Evolutionary conservation across 169 alveolate species (phyloP).

Genomic region (Cryptosporidium ryanae): DNA sequence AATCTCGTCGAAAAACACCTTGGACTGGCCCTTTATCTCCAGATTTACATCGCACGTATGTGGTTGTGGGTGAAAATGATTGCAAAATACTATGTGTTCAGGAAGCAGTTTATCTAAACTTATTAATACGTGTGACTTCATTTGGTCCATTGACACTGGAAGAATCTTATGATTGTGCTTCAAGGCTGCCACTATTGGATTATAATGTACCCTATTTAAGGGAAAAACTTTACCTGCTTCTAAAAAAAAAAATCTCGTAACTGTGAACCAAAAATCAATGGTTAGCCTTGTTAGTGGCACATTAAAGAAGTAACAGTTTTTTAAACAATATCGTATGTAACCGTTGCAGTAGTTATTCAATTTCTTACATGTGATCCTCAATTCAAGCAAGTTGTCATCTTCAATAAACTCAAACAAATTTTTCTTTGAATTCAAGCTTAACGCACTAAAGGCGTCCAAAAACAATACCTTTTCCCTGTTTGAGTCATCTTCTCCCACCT

Average conservation of each 20-base stretch:
- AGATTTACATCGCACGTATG: slow-evolving; percentile 57
- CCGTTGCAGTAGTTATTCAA: slow-evolving; percentile 51
- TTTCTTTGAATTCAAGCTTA: slow-evolving; percentile 30
- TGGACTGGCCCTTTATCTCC: slow-evolving; percentile 71
- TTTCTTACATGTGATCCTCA: slow-evolving; percentile 39
- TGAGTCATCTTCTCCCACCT: not conserved
- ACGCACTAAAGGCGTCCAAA: slow-evolving; percentile 32
- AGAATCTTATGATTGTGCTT: slow-evolving; percentile 55
- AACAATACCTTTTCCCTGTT: slow-evolving; percentile 1
- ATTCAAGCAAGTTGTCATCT: slow-evolving; percentile 22
- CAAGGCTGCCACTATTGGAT: slow-evolving; percentile 69
- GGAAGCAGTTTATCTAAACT: slow-evolving; percentile 56
- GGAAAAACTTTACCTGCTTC: slow-evolving; percentile 63
- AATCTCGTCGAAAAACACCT: slow-evolving; percentile 68
- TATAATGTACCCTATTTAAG: slow-evolving; percentile 26
- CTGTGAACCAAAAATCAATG: slow-evolving; percentile 72
- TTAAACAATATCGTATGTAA: slow-evolving; percentile 43
- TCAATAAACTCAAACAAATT: slow-evolving; percentile 52
- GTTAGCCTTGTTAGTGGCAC: slow-evolving; percentile 49
- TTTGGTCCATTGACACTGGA: slow-evolving; percentile 65
- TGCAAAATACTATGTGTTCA: slow-evolving; percentile 69
- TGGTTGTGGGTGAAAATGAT: slow-evolving; percentile 70
- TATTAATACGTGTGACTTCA: slow-evolving; percentile 64
- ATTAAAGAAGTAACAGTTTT: slow-evolving; percentile 46
- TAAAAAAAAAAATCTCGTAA: slow-evolving; percentile 39